phyloP scores from a whole-genome alignment of 306 rosid genomes.

The Cucurbita argyrosperma region DNA sequence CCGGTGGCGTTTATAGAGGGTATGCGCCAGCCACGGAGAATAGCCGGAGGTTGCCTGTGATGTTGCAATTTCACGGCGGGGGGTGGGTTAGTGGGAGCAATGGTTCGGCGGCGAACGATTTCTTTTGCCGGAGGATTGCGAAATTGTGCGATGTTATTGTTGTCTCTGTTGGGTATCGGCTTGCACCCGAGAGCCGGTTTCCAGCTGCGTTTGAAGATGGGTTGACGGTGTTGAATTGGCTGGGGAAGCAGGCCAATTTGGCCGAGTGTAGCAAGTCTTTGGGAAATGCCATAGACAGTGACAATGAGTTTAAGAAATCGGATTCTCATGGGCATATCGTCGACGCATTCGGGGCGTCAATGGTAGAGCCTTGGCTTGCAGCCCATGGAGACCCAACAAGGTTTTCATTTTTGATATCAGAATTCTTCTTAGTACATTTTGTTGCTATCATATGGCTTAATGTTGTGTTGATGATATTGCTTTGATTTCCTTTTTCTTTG shows the following conservation, averaged over 20 bases:
- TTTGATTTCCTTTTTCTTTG: background rate
- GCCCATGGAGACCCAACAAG: slow-evolving; percentile 87
- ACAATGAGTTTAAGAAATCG: slow-evolving; percentile 39
- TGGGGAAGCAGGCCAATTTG: slow-evolving; percentile 82
- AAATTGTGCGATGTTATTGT: slow-evolving; percentile 66
- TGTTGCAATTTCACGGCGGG: slow-evolving; percentile 91
- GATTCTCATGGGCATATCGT: slow-evolving; percentile 50
- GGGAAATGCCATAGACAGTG: slow-evolving; percentile 26
- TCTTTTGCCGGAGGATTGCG: slow-evolving; percentile 67
- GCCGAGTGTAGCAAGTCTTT: slow-evolving; percentile 71
- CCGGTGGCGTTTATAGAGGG: slow-evolving; percentile 44
- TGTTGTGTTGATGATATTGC: background rate
- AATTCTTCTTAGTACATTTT: slow-evolving; percentile 7
- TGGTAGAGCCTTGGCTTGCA: slow-evolving; percentile 94
- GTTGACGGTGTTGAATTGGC: slow-evolving; percentile 81
- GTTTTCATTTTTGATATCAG: slow-evolving; percentile 21
- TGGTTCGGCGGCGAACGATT: slow-evolving; percentile 66
- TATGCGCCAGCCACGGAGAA: slow-evolving; percentile 38
- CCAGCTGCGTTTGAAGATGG: slow-evolving; percentile 93
- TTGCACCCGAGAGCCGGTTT: slow-evolving; percentile 76
- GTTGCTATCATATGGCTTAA: background rate
- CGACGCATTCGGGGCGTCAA: slow-evolving; percentile 65
- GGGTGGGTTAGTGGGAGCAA: slow-evolving; percentile 97
- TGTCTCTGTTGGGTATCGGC: slow-evolving; percentile 65
- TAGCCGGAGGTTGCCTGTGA: slow-evolving; percentile 50